Percentiles rank a stretch among this genome's conserved stretches.
phyloP scores from a whole-genome alignment of 2,329 filamentous ascomycete genomes.

The Blastomyces parvus region DNA sequence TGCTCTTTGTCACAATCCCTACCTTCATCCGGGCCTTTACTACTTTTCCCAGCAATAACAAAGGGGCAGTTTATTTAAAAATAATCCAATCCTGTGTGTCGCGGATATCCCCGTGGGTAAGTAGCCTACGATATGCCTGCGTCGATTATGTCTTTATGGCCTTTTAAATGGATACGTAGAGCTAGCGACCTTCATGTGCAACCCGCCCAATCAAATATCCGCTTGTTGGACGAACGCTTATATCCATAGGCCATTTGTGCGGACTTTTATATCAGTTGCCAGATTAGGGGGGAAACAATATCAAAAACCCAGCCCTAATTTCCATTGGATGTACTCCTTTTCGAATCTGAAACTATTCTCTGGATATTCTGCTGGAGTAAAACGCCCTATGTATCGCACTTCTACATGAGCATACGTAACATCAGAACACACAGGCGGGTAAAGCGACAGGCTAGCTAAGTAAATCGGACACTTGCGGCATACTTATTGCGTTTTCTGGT shows the following conservation, averaged over 20 bases:
- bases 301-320: background rate
- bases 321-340: background rate
- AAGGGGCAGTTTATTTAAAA: background rate
- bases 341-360: background rate
- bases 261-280: background rate
- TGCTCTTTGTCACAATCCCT: background rate
- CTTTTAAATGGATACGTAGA: background rate
- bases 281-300: background rate
- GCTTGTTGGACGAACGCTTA: background rate
- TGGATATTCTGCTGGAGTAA: background rate
- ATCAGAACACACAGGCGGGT: background rate
- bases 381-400: background rate
- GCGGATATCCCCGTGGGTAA: background rate
- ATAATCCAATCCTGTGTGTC: background rate
- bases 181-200: background rate
- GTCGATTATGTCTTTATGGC: background rate
- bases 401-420: background rate
- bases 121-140: background rate
- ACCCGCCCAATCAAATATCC: background rate
- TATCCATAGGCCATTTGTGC: background rate
- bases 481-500: background rate
- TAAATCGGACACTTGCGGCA: background rate
- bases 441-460: background rate
- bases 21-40: background rate
- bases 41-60: background rate